These are phyloP conservation scores for Oxyria digyna DNA, from an alignment of 148 eudicot genomes.

Conservation along the genomic window DNA sequence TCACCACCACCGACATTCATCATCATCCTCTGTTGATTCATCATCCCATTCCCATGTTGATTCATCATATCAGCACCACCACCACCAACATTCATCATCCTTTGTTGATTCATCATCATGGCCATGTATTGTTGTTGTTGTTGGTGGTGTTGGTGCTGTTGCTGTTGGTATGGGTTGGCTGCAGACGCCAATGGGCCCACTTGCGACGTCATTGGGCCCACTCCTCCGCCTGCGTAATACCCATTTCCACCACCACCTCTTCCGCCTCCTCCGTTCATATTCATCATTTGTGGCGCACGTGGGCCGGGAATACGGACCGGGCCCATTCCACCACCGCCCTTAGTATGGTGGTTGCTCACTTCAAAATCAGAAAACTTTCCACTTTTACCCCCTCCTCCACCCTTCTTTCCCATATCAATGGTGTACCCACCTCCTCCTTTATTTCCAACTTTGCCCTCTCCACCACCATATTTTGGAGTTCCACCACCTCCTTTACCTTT, in stretches of 20 bases:
- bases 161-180: constrained; percentile 17
- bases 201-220: constrained; percentile 7
- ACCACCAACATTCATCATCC: constrained; percentile 14
- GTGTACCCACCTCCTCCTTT: constrained; percentile 8
- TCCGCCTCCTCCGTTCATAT: constrained; percentile 6
- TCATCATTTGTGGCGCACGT: constrained; percentile 24
- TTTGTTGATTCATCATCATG: constrained; percentile 49
- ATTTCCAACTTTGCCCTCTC: constrained; percentile 19
- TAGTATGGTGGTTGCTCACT: constrained; percentile 10
- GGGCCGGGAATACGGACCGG: constrained; percentile 27
- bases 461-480: constrained; percentile 7
- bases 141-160: constrained; percentile 13
- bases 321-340: constrained; percentile 32
- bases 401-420: constrained; percentile 10
- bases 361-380: constrained; percentile 16
- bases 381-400: constrained; percentile 26
- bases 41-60: too few species aligned
- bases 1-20: constrained; percentile 5
- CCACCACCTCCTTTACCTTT: constrained; percentile 15
- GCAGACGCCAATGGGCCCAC: constrained; percentile 11
- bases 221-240: not conserved
- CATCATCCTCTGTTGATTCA: not conserved
- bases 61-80: constrained; percentile 14
- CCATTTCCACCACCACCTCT: constrained; percentile 19
- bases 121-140: constrained; percentile 31